Conservation (phyloP, 345 rosid genomes). For the Streptanthus diversifolius region DNA sequence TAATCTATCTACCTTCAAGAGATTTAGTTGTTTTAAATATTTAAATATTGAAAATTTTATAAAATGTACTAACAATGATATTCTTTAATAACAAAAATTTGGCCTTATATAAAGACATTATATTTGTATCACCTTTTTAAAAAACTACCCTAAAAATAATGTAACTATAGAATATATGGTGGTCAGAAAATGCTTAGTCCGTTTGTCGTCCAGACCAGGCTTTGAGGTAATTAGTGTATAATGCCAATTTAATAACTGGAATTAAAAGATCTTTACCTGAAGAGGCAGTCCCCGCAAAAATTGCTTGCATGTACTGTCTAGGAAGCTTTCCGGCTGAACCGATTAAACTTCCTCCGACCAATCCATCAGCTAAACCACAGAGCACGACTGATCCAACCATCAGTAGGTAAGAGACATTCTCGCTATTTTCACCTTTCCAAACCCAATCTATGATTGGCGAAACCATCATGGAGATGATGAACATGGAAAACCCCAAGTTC, state of each 20-base stretch:
- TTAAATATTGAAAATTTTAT: too few relatives aligned
- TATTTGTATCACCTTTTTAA: background rate
- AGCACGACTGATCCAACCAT: conserved; percentile 64
- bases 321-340: conserved; percentile 91
- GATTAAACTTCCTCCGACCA: conserved; percentile 80
- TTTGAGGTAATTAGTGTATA: background rate
- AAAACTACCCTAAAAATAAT: background rate
- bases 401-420: conserved; percentile 39
- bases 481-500: conserved; percentile 80
- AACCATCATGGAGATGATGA: conserved; percentile 64
- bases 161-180: background rate
- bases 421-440: conserved; percentile 29
- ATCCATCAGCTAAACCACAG: conserved; percentile 87
- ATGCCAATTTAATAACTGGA: background rate
- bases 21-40: too few relatives aligned
- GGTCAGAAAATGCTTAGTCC: background rate
- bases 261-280: conserved; percentile 50
- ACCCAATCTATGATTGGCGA: conserved; percentile 66
- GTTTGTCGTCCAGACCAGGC: background rate
- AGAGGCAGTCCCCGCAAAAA: conserved; percentile 93
- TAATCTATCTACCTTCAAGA: too few relatives aligned
- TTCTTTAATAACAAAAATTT: too few relatives aligned
- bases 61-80: too few relatives aligned
- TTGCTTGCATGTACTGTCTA: conserved; percentile 88
- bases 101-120: background rate